Evolutionary conservation across 176 grass and related monocot genomes (phyloP), one percentile per base, ranked within the genome.

Genomic region (Oryza nivara): DNA sequence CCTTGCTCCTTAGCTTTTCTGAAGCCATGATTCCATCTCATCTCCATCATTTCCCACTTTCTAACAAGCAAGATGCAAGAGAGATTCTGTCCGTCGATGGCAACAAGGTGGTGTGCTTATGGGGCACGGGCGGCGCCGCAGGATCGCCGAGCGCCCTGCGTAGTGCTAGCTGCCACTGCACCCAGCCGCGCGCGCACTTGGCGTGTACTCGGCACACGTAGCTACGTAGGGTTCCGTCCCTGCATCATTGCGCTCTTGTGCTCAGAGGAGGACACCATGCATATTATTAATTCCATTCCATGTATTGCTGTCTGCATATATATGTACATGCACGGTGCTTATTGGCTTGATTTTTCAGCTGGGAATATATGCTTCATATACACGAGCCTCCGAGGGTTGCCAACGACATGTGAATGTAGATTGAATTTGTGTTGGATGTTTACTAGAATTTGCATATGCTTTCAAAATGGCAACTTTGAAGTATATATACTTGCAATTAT

Each of bases 1-100:
- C 30, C 30, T 30, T 30, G 46, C 46, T 68, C 76, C 22, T 40
- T 52, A 11, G 46, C 38, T 82, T 64, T 82, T 43, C 38, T 48
- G 5, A 14, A 65, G 28, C 48, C 4, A 49, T 9, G 66, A 82
- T 77, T 78, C 67, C 32, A 40, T 72, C 82, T 78, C 73, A 71
- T 70, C 40, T 72, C 72, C n/a, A 81, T 48, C 60, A 58, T 85
- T 78, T 26, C 83, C 14, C 35, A 25, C 6, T n/a, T 6, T 38
- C 11, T 1, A 34, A 8, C 36, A 19, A 44, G 54, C 49, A 7
- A 17, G 5, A 6, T 56, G 2, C 14, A 7, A 41, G 30, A 44
- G 35, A 52, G 48, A 16, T 13, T 35, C 36, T 72, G 34, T 82
- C 75, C 3, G 2, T 20, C 58, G 72, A 41, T 70, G 9, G 43